Conservation (phyloP, 164 flowering plant species). For the Vitis rotundifolia region DNA sequence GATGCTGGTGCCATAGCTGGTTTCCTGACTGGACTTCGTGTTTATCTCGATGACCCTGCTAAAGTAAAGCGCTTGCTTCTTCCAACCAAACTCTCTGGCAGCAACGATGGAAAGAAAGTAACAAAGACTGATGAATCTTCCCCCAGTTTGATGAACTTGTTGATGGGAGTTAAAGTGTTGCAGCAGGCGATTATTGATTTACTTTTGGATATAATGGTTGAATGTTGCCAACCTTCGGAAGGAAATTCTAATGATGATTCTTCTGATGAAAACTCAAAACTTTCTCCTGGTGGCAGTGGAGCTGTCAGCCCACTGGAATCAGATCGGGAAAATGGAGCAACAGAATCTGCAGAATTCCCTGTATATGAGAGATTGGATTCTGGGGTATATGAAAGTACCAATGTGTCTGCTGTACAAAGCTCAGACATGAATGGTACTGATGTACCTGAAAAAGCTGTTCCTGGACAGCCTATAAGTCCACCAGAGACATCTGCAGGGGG, state of each 20-base stretch:
- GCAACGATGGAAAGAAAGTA: slow-evolving; percentile 69
- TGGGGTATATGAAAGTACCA: slow-evolving; percentile 32
- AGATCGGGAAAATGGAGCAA: slow-evolving; percentile 57
- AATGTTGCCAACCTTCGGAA: slow-evolving; percentile 82
- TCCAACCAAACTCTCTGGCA: slow-evolving; percentile 85
- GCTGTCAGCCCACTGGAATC: slow-evolving; percentile 53
- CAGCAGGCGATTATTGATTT: slow-evolving; percentile 98
- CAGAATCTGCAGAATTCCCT: slow-evolving; percentile 38
- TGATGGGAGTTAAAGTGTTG: slow-evolving; percentile 98
- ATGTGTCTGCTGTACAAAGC: slow-evolving; percentile 75
- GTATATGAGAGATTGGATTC: slow-evolving; percentile 51
- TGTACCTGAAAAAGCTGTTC: slow-evolving; percentile 43
- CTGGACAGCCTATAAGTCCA: slow-evolving; percentile 59
- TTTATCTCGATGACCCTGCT: slow-evolving; percentile 98
- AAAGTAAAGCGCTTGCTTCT: slow-evolving; percentile 96
- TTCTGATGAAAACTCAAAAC: slow-evolving; percentile 53
- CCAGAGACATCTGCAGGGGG: slow-evolving; percentile 74
- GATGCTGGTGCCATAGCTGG: slow-evolving; percentile 99
- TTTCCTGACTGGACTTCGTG: slow-evolving; percentile 95
- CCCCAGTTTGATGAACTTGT: slow-evolving; percentile 94
- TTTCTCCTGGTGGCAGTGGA: slow-evolving; percentile 48
- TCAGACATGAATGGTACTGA: slow-evolving; percentile 45
- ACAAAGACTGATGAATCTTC: slow-evolving; percentile 67
- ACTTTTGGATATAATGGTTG: slow-evolving; percentile 90
- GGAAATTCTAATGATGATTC: slow-evolving; percentile 56